phyloP scores from a whole-genome alignment of 257 asterid species.

The Striga asiatica region DNA sequence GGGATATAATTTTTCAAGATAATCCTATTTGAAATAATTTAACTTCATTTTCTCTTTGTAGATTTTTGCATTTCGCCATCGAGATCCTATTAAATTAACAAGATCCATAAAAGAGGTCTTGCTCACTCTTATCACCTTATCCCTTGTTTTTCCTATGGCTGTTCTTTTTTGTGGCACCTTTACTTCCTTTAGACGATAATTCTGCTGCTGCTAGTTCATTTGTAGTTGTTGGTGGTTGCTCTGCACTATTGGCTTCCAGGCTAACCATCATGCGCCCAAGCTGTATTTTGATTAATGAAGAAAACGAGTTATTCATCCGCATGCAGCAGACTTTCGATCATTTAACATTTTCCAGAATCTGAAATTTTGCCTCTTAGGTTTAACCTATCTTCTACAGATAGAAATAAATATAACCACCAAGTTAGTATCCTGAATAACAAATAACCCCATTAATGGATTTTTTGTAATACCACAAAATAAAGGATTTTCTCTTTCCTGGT shows the following conservation, averaged over 20 bases:
- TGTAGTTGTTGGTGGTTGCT: slow-evolving; percentile 22
- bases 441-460: no score
- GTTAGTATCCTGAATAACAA: no score
- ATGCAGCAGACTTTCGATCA: neutral
- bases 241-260: slow-evolving; percentile 33
- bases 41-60: no score
- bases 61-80: no score
- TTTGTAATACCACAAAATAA: no score
- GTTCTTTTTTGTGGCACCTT: slow-evolving; percentile 15
- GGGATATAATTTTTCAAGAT: no score
- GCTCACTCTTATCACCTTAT: slow-evolving; percentile 1
- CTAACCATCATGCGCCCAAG: slow-evolving; percentile 41
- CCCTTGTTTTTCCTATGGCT: slow-evolving; percentile 21
- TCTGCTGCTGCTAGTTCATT: slow-evolving; percentile 19
- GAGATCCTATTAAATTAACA: no score
- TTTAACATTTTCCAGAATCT: neutral
- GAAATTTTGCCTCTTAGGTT: no score
- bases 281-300: slow-evolving; percentile 27
- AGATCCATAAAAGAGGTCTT: no score
- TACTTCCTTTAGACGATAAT: slow-evolving; percentile 19
- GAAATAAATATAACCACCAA: no score
- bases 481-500: neutral
- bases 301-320: slow-evolving; percentile 10
- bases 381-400: no score
- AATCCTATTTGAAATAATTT: no score